These are phyloP conservation scores for Rhypophila decipiens DNA, from an alignment of 495 filamentous ascomycete species.

Conservation along the genomic window DNA sequence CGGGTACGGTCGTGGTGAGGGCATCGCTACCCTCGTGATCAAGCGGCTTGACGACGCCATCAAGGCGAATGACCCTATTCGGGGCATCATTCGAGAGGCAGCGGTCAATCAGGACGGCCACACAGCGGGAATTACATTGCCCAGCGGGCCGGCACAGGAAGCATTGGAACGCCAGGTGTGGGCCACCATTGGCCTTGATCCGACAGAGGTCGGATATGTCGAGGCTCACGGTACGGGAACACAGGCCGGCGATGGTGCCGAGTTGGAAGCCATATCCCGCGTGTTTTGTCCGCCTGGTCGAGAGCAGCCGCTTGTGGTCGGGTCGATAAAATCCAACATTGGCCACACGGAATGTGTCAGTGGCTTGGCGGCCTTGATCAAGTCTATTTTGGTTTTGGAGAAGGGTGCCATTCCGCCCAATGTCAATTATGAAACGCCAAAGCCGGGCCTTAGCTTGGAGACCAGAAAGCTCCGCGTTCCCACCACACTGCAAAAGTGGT, in stretches of 20 bases:
- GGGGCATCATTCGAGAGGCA: constrained; percentile 50
- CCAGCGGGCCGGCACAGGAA: constrained; percentile 43
- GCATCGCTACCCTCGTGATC: constrained; percentile 34
- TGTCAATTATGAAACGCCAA: constrained; percentile 43
- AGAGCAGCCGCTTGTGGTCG: constrained; percentile 13
- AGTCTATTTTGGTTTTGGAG: constrained; percentile 47
- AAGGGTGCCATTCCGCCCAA: constrained; percentile 38
- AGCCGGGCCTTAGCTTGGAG: no score
- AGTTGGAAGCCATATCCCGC: background rate
- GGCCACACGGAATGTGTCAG: constrained; percentile 48
- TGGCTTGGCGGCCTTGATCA: constrained; percentile 48
- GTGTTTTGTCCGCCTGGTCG: background rate
- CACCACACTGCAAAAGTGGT: background rate
- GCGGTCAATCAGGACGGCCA: constrained; percentile 50
- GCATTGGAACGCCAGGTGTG: constrained; percentile 43
- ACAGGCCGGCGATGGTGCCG: no score
- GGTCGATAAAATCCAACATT: constrained; percentile 49
- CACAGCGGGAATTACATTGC: constrained; percentile 43
- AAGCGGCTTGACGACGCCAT: constrained; percentile 48
- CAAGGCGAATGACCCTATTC: constrained; percentile 42
- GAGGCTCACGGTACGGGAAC: constrained; percentile 30
- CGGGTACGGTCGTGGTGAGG: constrained; percentile 1
- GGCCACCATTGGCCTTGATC: constrained; percentile 32
- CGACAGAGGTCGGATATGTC: constrained; percentile 36
- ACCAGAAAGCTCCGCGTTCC: no score